phyloP scores from a whole-genome alignment of 2,329 filamentous ascomycete species.

The Penicillium sp. region DNA sequence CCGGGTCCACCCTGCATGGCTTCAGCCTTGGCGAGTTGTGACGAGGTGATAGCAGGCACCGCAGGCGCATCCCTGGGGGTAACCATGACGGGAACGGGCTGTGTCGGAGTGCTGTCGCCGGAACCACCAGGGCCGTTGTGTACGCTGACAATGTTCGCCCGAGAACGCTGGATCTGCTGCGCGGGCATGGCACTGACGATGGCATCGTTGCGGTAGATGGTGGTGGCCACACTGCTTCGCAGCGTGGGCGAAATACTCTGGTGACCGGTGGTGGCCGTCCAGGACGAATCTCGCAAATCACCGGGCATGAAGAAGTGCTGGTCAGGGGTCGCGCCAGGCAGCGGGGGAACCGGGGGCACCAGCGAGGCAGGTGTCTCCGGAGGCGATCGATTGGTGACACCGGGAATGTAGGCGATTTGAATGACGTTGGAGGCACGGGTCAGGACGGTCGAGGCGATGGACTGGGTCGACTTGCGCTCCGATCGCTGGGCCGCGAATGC shows the following conservation, averaged over 20 bases:
- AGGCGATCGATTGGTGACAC: constrained; percentile 87
- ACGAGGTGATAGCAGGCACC: constrained; percentile 65
- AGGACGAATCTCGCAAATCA: constrained; percentile 86
- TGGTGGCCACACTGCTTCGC: constrained; percentile 75
- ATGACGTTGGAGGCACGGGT: constrained; percentile 98
- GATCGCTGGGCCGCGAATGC: constrained; percentile 55
- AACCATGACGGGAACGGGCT: constrained; percentile 36
- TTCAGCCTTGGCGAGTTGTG: constrained; percentile 42
- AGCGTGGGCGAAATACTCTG: constrained; percentile 52
- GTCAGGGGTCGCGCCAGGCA: constrained; percentile 69
- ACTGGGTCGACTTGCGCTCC: constrained; percentile 77
- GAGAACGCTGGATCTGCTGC: constrained; percentile 81
- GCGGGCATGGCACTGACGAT: constrained; percentile 75
- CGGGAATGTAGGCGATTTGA: constrained; percentile 97
- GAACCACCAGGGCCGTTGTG: constrained; percentile 59
- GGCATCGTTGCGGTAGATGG: constrained; percentile 88
- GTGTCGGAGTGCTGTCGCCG: constrained; percentile 47
- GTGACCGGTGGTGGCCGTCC: constrained; percentile 65
- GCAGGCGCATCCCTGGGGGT: constrained; percentile 58
- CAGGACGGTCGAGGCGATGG: constrained; percentile 90
- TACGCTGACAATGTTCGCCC: constrained; percentile 90
- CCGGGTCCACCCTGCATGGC: constrained; percentile 28
- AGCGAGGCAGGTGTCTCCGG: constrained; percentile 77
- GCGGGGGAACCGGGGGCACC: constrained; percentile 89
- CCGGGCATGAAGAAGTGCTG: constrained; percentile 92